These are phyloP conservation scores for Drechslerella coelobrocha DNA, from an alignment of 2,329 filamentous ascomycete species.

Conservation along the genomic window DNA sequence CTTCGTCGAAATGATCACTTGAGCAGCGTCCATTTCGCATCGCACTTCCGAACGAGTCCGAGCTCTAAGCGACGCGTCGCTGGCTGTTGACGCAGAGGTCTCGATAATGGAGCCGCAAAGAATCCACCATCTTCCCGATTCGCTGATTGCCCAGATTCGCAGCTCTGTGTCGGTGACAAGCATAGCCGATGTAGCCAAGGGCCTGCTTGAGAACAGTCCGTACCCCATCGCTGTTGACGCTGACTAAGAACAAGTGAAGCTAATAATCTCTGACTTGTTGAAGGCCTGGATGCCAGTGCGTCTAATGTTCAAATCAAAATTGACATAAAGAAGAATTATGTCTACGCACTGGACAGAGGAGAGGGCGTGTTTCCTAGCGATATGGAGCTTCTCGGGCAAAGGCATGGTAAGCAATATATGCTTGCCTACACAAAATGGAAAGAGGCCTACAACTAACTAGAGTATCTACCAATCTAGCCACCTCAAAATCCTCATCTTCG, in stretches of 20 bases:
- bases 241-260: too few species aligned
- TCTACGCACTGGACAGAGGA: slow-evolving; percentile 84
- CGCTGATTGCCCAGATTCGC: slow-evolving; percentile 16
- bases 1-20: too few species aligned
- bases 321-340: slow-evolving; percentile 77
- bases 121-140: slow-evolving; percentile 20
- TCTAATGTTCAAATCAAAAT: slow-evolving; percentile 72
- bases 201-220: slow-evolving; percentile 41
- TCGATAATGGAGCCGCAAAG: slow-evolving; percentile 12
- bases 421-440: neutral
- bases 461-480: slow-evolving; percentile 66
- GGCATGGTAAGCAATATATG: slow-evolving; percentile 60
- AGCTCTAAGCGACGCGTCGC: too few species aligned
- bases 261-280: too few species aligned
- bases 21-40: too few species aligned
- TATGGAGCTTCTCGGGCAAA: slow-evolving; percentile 66
- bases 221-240: neutral
- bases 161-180: slow-evolving; percentile 19
- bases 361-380: slow-evolving; percentile 75
- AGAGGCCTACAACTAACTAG: neutral
- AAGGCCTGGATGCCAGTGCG: slow-evolving; percentile 74
- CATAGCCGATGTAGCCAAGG: slow-evolving; percentile 20
- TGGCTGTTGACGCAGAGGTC: neutral
- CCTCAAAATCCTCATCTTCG: slow-evolving; percentile 70
- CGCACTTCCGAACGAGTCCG: too few species aligned